Evolutionary conservation across 495 filamentous ascomycete species (phyloP), one percentile per base, ranked within the genome.

Genomic region (Penicillium soppii): DNA sequence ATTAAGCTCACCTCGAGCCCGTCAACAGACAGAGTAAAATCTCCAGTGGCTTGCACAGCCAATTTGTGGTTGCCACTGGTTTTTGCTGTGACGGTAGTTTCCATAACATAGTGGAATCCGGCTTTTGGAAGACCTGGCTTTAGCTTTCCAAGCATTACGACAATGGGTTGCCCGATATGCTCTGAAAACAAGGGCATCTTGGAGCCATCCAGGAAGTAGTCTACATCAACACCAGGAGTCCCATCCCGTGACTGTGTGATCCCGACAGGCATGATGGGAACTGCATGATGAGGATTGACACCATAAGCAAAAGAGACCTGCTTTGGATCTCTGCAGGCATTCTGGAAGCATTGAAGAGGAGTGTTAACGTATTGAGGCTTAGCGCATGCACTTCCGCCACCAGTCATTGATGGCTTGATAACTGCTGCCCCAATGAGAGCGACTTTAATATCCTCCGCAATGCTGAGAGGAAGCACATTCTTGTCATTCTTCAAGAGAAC

Each of bases 31-130:
- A 47, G 36, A 23, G 29, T 25, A 13, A 47, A 47, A 3, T 47
- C 30, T 15, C 43, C 43, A 23, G 43, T 47, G 8, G 43, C 43
- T 36, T 47, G 43, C 10, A 47, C 43, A 20, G 43, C 43, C 19
- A 47, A 16, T 15, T 22, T 47, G 43, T 47, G 43, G 6, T 13
- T 36, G 0, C 43, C 43, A 19, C 43, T 47, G 22, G 29, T 25
- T 2, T 37, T 25, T 22, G 23, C 43, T 2, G 29, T 47, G n/a
- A 47, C 19, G 8, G 16, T 47, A 9, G 43, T 47, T 20, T 47
- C 43, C 5, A 47, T 47, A 21, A 37, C 23, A 25, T n/a, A 47
- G 43, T 36, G 17, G 7, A 47, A 47, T 25, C 43, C 43, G 7
- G 2, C 36, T 25, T 25, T 16, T 3, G 2, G 22, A 1, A 47